phyloP scores from a whole-genome alignment of 805 yeast species.

The Candida koratica region DNA sequence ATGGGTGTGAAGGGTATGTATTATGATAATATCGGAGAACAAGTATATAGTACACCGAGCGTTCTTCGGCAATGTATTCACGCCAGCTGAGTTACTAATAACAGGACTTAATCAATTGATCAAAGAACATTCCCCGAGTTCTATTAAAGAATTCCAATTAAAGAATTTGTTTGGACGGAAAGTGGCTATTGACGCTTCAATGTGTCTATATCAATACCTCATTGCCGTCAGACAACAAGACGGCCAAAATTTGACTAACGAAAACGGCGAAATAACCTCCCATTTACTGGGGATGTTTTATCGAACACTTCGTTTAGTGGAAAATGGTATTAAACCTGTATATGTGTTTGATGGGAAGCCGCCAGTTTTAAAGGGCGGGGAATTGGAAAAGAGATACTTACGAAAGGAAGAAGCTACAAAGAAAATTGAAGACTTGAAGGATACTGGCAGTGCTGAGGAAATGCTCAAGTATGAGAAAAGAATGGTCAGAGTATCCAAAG shows the following conservation, averaged over 20 bases:
- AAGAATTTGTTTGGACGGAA: constrained; percentile 87
- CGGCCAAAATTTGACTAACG: constrained; percentile 88
- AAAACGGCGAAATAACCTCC: constrained; percentile 85
- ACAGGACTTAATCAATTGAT: constrained; percentile 80
- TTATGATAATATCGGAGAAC: background rate
- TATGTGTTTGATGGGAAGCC: constrained; percentile 98
- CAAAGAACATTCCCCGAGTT: constrained; percentile 83
- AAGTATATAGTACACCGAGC: too few species aligned
- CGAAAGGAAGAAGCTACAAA: constrained; percentile 81
- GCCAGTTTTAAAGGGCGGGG: constrained; percentile 90
- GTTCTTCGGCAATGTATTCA: too few species aligned
- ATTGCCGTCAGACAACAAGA: constrained; percentile 96
- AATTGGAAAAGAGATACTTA: constrained; percentile 77
- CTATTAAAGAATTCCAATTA: constrained; percentile 74
- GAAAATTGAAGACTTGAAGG: constrained; percentile 69
- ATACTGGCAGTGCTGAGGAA: constrained; percentile 76
- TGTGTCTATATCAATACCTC: constrained; percentile 93
- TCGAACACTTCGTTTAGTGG: constrained; percentile 84
- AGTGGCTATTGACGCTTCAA: constrained; percentile 96
- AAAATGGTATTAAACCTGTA: constrained; percentile 91
- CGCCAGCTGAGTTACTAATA: too few species aligned
- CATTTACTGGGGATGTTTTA: constrained; percentile 97
- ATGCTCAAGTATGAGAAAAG: constrained; percentile 75
- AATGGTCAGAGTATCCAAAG: constrained; percentile 80
- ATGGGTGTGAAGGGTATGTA: constrained; percentile 30